A percentile compares a stretch with the other conserved stretches of the same genome.
phyloP scores from a whole-genome alignment of 2,329 filamentous ascomycete genomes.

The Alternaria sp. region DNA sequence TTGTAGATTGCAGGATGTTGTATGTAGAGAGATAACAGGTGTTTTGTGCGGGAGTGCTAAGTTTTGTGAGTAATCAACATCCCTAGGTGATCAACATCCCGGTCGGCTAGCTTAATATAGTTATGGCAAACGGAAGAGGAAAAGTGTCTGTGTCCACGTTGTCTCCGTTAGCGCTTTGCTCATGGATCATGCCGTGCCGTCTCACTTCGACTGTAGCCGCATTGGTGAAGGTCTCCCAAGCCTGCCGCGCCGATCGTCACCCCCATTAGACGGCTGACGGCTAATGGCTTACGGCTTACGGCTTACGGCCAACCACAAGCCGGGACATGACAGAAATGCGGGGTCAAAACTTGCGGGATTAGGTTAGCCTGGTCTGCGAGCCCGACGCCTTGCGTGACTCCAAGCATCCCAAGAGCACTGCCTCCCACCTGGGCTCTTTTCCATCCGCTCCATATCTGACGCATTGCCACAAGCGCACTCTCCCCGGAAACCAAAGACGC shows the following conservation, averaged over 20 bases:
- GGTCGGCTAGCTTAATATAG: no score
- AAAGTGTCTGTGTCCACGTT: not conserved
- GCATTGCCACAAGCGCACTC: slow-evolving; percentile 15
- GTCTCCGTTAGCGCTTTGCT: not conserved
- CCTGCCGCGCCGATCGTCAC: slow-evolving; percentile 16
- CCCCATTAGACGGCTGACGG: slow-evolving; percentile 14
- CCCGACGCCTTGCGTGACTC: slow-evolving; percentile 8
- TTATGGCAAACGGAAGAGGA: not conserved
- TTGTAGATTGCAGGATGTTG: no score
- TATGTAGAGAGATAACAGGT: no score
- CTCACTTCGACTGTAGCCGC: slow-evolving; percentile 3
- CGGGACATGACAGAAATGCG: slow-evolving; percentile 14
- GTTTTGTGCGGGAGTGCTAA: no score
- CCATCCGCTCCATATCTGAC: slow-evolving; percentile 18
- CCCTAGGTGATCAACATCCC: no score
- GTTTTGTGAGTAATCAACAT: no score
- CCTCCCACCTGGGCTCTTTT: slow-evolving; percentile 13
- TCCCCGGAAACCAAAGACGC: slow-evolving; percentile 6
- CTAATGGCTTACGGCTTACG: no score
- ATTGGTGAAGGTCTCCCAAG: slow-evolving; percentile 12
- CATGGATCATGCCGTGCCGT: slow-evolving; percentile 8
- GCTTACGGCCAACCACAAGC: slow-evolving; percentile 10
- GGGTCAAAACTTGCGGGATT: slow-evolving; percentile 14
- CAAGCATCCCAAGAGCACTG: slow-evolving; percentile 24
- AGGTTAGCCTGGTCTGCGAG: slow-evolving; percentile 9